Evolutionary conservation across 2,329 filamentous ascomycete genomes (phyloP).

Genomic region (Chaetomium sp.): DNA sequence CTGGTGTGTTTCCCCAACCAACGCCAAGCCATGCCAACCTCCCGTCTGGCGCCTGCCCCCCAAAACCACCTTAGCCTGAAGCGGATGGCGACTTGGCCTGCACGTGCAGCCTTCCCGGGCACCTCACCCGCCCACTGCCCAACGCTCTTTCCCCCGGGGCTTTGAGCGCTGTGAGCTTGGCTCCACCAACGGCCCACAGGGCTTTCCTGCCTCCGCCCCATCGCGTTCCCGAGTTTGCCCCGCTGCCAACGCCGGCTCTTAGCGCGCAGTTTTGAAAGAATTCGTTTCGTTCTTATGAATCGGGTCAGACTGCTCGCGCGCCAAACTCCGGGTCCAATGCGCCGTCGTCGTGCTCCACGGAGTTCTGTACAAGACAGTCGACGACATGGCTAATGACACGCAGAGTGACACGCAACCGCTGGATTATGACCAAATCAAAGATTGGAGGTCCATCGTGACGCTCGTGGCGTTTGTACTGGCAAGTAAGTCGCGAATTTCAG

Average conservation of each 20-base stretch:
- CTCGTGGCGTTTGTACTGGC: slow-evolving; percentile 62
- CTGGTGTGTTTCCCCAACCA: too few species aligned
- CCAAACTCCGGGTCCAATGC: not conserved
- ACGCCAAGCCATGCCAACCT: too few species aligned
- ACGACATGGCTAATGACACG: slow-evolving; percentile 8
- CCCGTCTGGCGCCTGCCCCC: too few species aligned
- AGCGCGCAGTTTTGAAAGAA: not conserved
- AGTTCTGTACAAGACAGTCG: not conserved
- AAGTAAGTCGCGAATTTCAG: slow-evolving; percentile 45
- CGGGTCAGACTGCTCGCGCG: not conserved
- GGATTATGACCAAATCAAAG: slow-evolving; percentile 49
- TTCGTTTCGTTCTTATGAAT: slow-evolving; percentile 2
- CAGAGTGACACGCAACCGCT: not conserved
- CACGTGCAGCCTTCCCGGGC: too few species aligned
- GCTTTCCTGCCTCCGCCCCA: not conserved
- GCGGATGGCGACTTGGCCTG: too few species aligned
- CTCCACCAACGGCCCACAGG: not conserved
- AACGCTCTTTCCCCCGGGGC: not conserved
- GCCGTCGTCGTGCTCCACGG: not conserved
- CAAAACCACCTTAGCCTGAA: too few species aligned
- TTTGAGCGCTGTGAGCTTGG: not conserved
- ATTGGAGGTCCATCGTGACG: slow-evolving; percentile 65
- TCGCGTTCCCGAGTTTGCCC: not conserved
- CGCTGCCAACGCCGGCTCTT: not conserved
- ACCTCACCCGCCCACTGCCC: too few species aligned